phyloP scores from a whole-genome alignment of 1,284 basidiomycete species.

The Gomphus bonarii region DNA sequence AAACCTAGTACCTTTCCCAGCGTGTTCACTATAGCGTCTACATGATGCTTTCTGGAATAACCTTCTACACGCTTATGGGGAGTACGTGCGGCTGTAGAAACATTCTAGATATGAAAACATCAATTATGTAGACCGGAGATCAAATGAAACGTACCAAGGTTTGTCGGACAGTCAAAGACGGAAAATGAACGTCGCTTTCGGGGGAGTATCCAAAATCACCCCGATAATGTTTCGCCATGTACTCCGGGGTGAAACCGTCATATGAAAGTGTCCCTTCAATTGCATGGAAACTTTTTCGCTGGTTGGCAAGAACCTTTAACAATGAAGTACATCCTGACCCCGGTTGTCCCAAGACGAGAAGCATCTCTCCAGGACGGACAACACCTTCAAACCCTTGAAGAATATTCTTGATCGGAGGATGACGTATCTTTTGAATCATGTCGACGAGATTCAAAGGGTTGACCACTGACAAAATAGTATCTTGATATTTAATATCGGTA shows the following conservation, averaged over 20 bases:
- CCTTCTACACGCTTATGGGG: slow-evolving; percentile 38
- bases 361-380: slow-evolving; percentile 51
- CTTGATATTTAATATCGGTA: slow-evolving; percentile 28
- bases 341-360: slow-evolving; percentile 70
- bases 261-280: slow-evolving; percentile 58
- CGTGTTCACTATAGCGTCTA: slow-evolving; percentile 38
- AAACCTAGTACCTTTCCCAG: slow-evolving; percentile 65
- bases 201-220: slow-evolving; percentile 63
- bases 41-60: slow-evolving; percentile 36
- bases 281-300: slow-evolving; percentile 46
- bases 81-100: slow-evolving; percentile 52
- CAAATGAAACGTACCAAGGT: slow-evolving; percentile 31
- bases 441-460: slow-evolving; percentile 24
- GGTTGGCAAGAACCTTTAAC: slow-evolving; percentile 64
- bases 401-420: slow-evolving; percentile 34
- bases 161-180: slow-evolving; percentile 62
- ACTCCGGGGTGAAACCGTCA: slow-evolving; percentile 47
- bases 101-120: slow-evolving; percentile 20
- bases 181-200: slow-evolving; percentile 63
- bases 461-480: slow-evolving; percentile 31
- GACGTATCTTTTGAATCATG: slow-evolving; percentile 21
- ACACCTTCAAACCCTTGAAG: slow-evolving; percentile 39
- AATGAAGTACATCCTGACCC: slow-evolving; percentile 70
- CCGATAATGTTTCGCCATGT: slow-evolving; percentile 45
- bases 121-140: not conserved